Evolutionary conservation across 306 rosid species (phyloP).

Genomic region (Prunus armeniaca): DNA sequence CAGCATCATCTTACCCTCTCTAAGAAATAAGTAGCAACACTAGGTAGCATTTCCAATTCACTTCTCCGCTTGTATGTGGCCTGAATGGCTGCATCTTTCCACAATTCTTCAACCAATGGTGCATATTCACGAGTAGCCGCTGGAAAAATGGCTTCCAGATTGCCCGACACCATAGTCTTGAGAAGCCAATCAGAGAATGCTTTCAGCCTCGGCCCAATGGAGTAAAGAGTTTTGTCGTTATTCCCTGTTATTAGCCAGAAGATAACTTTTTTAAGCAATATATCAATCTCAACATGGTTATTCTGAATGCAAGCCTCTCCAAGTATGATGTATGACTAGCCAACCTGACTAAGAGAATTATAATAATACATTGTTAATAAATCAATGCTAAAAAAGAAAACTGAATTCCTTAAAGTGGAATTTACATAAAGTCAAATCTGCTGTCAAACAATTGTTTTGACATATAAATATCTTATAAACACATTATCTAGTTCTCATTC

Average conservation of each 20-base stretch:
- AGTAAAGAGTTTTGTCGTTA: conserved; percentile 52
- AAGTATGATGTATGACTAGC: neutral
- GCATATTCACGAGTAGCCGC: conserved; percentile 98
- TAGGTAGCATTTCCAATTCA: conserved; percentile 90
- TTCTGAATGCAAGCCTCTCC: neutral
- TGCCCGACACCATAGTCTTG: conserved; percentile 86
- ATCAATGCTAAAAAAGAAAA: neutral
- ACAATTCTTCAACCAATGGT: conserved; percentile 85
- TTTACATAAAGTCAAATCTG: neutral
- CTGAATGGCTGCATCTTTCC: conserved; percentile 80
- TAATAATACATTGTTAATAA: neutral
- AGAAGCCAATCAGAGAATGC: conserved; percentile 99
- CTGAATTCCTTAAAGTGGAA: neutral
- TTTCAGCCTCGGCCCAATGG: conserved; percentile 83
- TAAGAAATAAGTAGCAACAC: conserved; percentile 84
- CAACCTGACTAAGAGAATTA: conserved; percentile 3
- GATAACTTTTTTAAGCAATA: neutral
- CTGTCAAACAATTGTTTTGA: neutral
- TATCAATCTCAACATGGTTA: neutral
- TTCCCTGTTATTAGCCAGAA: conserved; percentile 47
- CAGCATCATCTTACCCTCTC: conserved; percentile 66
- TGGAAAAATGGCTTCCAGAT: conserved; percentile 90
- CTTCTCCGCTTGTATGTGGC: conserved; percentile 82
- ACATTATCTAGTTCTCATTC: neutral
- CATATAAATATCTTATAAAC: neutral